These are phyloP conservation scores for Exophiala viscosa DNA, from an alignment of 2,329 filamentous ascomycete species.

Conservation along the genomic window DNA sequence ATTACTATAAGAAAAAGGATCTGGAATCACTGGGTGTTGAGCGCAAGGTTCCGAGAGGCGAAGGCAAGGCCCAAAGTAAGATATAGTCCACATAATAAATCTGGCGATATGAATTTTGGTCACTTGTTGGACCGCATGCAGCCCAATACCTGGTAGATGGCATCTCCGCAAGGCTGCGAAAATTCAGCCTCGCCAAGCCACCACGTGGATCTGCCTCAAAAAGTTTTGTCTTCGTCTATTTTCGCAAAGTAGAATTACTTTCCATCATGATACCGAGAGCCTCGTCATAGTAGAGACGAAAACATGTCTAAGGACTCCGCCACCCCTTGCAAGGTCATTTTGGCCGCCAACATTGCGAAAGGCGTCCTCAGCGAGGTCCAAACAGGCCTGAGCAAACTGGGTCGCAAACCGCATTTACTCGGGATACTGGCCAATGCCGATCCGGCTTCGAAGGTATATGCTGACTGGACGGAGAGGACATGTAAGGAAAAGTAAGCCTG, in stretches of 20 bases:
- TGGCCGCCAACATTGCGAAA: conserved; percentile 84
- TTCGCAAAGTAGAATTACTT: neutral
- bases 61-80: conserved; percentile 37
- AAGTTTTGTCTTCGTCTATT: conserved; percentile 1
- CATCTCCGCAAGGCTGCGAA: neutral
- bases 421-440: conserved; percentile 92
- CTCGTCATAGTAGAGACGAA: neutral
- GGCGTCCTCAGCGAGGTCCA: conserved; percentile 72
- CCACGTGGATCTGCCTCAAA: neutral
- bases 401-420: conserved; percentile 69
- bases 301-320: conserved; percentile 19
- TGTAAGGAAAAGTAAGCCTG: conserved; percentile 89
- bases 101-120: too few species aligned
- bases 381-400: conserved; percentile 67
- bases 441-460: conserved; percentile 86
- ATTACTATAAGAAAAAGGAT: conserved; percentile 91
- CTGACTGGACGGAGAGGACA: conserved; percentile 95
- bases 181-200: neutral
- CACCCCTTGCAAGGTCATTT: conserved; percentile 75
- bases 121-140: too few species aligned
- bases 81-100: conserved; percentile 6
- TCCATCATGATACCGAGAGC: neutral
- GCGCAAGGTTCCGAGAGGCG: conserved; percentile 67
- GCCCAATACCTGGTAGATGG: neutral
- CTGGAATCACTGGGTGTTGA: conserved; percentile 73